phyloP scores from a whole-genome alignment of 192 early-diverging fungal genomes.

The Coemansia sp. region DNA sequence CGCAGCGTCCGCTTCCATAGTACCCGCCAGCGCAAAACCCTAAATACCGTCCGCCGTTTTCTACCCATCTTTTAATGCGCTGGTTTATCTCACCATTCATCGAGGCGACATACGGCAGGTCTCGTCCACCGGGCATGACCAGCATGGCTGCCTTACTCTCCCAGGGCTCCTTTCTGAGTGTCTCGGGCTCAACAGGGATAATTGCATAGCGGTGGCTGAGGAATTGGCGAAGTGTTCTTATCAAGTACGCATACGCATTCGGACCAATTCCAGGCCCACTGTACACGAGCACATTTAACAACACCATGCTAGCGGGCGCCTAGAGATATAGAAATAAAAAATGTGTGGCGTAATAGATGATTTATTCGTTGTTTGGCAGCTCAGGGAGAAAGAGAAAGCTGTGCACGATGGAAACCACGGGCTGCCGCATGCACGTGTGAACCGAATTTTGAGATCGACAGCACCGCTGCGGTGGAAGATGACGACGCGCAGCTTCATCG shows the following conservation, averaged over 20 bases:
- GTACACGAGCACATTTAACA: slow-evolving; percentile 55
- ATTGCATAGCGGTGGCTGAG: slow-evolving; percentile 88
- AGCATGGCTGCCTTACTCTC: slow-evolving; percentile 81
- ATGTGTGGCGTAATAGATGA: neutral
- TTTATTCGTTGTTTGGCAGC: neutral
- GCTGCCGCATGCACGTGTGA: neutral
- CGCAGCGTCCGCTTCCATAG: slow-evolving; percentile 70
- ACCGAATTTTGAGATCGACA: neutral
- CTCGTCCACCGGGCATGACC: slow-evolving; percentile 90
- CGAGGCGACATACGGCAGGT: slow-evolving; percentile 76
- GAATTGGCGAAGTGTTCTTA: slow-evolving; percentile 69
- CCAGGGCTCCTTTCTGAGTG: slow-evolving; percentile 82
- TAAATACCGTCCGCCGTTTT: slow-evolving; percentile 80
- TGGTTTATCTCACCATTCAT: slow-evolving; percentile 67
- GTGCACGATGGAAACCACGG: neutral
- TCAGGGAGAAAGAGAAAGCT: neutral
- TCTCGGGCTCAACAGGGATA: slow-evolving; percentile 75
- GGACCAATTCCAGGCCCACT: slow-evolving; percentile 51
- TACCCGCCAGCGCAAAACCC: slow-evolving; percentile 95
- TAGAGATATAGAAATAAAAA: neutral
- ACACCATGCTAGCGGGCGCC: slow-evolving; percentile 16
- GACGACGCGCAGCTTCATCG: neutral
- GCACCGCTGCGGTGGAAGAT: neutral
- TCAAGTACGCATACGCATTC: slow-evolving; percentile 33
- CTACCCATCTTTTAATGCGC: slow-evolving; percentile 69